Conservation (phyloP, 2,329 filamentous ascomycete genomes). For the Aspergillaceae sp. region DNA sequence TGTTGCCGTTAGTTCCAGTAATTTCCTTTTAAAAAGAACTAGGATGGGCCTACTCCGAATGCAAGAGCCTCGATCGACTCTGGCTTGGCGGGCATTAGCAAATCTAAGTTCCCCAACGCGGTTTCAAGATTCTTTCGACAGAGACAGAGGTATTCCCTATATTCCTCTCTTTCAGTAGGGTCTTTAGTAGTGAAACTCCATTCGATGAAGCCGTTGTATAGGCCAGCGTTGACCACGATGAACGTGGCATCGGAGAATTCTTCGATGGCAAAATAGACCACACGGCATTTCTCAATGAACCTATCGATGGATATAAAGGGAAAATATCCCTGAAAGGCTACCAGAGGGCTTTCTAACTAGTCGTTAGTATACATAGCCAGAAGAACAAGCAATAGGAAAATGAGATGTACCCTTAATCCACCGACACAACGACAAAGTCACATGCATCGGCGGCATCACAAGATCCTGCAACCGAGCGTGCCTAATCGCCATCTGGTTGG, state of each 20-base stretch:
- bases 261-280: conserved; percentile 37
- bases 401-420: conserved; percentile 23
- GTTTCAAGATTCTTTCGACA: conserved; percentile 40
- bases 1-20: conserved; percentile 19
- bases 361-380: background rate
- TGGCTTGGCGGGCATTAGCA: conserved; percentile 48
- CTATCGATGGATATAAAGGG: conserved; percentile 26
- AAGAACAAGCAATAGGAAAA: background rate
- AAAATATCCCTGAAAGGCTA: conserved; percentile 19
- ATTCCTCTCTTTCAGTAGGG: conserved; percentile 15
- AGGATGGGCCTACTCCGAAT: conserved; percentile 43
- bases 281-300: conserved; percentile 33
- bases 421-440: conserved; percentile 26
- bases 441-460: conserved; percentile 28
- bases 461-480: conserved; percentile 24
- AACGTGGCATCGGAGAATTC: conserved; percentile 34
- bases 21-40: background rate
- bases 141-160: conserved; percentile 21
- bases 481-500: conserved; percentile 15
- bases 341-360: conserved; percentile 13
- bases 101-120: conserved; percentile 41
- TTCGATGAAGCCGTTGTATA: conserved; percentile 33
- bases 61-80: conserved; percentile 52
- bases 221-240: conserved; percentile 30
- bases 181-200: conserved; percentile 14